Conservation (phyloP, 257 asterid species). For the Lavandula angustifolia region DNA sequence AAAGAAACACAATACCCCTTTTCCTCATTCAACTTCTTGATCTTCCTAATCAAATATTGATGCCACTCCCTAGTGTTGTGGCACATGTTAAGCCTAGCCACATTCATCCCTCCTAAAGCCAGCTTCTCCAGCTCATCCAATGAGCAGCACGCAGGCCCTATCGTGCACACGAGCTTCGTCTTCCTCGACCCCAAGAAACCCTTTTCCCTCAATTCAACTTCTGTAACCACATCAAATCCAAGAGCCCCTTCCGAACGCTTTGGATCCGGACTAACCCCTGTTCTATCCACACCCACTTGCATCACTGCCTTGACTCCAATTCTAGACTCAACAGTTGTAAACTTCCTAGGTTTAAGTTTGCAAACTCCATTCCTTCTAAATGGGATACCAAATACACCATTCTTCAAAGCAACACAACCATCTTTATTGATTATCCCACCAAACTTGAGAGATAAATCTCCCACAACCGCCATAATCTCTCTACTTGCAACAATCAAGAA, state of each 20-base stretch:
- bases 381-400: slow-evolving; percentile 39
- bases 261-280: slow-evolving; percentile 28
- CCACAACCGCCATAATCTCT: slow-evolving; percentile 52
- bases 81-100: slow-evolving; percentile 87
- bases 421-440: slow-evolving; percentile 37
- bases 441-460: slow-evolving; percentile 47
- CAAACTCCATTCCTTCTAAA: slow-evolving; percentile 33
- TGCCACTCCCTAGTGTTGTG: slow-evolving; percentile 83
- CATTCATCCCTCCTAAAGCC: slow-evolving; percentile 80
- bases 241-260: slow-evolving; percentile 40
- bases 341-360: slow-evolving; percentile 31
- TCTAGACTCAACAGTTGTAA: slow-evolving; percentile 24
- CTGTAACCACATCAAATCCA: slow-evolving; percentile 69
- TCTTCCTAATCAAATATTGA: slow-evolving; percentile 64
- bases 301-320: slow-evolving; percentile 45
- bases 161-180: slow-evolving; percentile 82
- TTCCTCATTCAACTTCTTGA: slow-evolving; percentile 67
- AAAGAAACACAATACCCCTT: slow-evolving; percentile 77
- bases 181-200: slow-evolving; percentile 88
- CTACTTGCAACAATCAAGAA: background rate
- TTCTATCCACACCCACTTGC: slow-evolving; percentile 55
- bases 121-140: slow-evolving; percentile 67
- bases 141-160: slow-evolving; percentile 82
- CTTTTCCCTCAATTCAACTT: slow-evolving; percentile 63
- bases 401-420: slow-evolving; percentile 35